phyloP scores from a whole-genome alignment of 2,329 filamentous ascomycete species.

The Aspergillus novofumigatus region DNA sequence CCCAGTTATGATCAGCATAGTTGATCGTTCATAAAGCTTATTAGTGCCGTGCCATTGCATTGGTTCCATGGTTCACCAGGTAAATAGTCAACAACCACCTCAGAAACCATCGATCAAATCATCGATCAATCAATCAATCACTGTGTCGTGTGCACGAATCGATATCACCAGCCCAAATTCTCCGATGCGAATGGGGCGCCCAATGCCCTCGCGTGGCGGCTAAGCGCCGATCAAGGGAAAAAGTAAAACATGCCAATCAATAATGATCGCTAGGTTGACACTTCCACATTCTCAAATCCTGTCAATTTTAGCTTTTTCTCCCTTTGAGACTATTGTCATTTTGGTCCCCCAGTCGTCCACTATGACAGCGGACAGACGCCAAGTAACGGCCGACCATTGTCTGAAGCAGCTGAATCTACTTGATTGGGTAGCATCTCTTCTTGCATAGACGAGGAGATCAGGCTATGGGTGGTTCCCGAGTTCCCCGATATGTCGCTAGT shows the following conservation, averaged over 20 bases:
- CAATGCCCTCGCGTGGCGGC: not conserved
- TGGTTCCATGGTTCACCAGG: constrained; percentile 5
- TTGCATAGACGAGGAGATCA: not conserved
- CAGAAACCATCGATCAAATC: no score
- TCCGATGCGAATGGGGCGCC: not conserved
- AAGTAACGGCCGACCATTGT: not conserved
- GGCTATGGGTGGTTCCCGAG: not conserved
- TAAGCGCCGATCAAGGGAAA: not conserved
- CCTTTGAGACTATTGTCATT: not conserved
- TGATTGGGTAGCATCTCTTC: not conserved
- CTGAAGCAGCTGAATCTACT: not conserved
- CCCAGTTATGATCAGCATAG: constrained; percentile 8
- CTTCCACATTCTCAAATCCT: not conserved
- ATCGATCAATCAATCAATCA: constrained; percentile 15
- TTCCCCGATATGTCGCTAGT: not conserved
- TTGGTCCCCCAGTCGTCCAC: not conserved
- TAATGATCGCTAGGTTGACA: not conserved
- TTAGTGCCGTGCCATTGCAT: constrained; percentile 8
- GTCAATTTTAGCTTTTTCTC: not conserved
- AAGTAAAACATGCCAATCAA: not conserved
- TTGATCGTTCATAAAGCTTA: constrained; percentile 13
- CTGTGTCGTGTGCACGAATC: not conserved
- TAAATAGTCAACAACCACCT: not conserved
- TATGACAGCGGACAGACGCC: not conserved
- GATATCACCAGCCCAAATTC: not conserved